Percentiles rank a stretch among this genome's conserved stretches.
Evolutionary conservation across 805 yeast species (phyloP).

Genomic region (Scheffersomyces ergatensis): DNA sequence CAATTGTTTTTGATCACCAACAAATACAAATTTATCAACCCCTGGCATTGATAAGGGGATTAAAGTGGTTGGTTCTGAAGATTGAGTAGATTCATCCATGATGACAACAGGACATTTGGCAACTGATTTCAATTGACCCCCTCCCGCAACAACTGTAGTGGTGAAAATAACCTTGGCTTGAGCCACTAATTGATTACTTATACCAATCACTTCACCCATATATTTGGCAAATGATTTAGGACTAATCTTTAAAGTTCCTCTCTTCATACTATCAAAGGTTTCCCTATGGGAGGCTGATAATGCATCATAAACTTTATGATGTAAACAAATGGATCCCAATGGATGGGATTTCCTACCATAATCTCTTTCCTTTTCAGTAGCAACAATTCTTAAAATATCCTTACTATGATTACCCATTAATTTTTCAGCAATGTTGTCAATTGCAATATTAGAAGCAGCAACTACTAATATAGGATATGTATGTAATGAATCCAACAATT

Average conservation of each 20-base stretch:
- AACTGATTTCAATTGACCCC: conserved; percentile 56
- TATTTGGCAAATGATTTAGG: conserved; percentile 48
- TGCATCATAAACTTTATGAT: conserved; percentile 53
- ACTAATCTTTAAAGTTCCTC: conserved; percentile 16
- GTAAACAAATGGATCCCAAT: conserved; percentile 59
- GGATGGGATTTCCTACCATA: conserved; percentile 53
- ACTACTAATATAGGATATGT: conserved; percentile 67
- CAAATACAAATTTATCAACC: conserved; percentile 64
- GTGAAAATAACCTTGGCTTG: conserved; percentile 72
- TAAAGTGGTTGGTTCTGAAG: conserved; percentile 69
- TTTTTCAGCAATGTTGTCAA: conserved; percentile 74
- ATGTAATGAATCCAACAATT: conserved; percentile 52
- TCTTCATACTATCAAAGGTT: conserved; percentile 40
- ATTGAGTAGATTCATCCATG: conserved; percentile 78
- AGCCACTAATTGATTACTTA: conserved; percentile 49
- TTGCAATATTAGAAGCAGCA: conserved; percentile 75
- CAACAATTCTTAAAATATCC: conserved; percentile 56
- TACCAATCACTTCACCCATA: conserved; percentile 40
- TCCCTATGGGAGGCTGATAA: conserved; percentile 46
- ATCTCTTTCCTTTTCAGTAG: conserved; percentile 60
- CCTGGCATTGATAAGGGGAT: conserved; percentile 72
- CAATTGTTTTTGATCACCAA: conserved; percentile 74
- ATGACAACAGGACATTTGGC: conserved; percentile 62
- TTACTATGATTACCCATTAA: conserved; percentile 48
- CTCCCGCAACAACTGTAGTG: conserved; percentile 73